Conservation (phyloP, 192 early-diverging fungal genomes). For the Coemansia sp. region DNA sequence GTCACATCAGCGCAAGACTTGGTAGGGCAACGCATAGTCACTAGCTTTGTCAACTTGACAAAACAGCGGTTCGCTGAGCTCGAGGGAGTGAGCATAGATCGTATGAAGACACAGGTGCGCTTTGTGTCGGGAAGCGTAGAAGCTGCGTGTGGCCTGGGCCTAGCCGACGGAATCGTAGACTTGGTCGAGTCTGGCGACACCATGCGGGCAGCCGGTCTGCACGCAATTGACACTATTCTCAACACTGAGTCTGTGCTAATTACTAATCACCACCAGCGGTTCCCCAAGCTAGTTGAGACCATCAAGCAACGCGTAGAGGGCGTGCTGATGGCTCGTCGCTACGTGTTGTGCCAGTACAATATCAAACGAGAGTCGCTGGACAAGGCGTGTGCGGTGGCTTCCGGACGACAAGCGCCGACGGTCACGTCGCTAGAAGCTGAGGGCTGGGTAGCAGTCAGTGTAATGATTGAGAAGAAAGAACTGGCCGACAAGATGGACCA, state of each 20-base stretch:
- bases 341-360: conserved; percentile 92
- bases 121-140: conserved; percentile 95
- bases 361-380: conserved; percentile 67
- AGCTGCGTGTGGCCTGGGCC: conserved; percentile 91
- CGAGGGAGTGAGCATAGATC: conserved; percentile 60
- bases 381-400: conserved; percentile 73
- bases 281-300: conserved; percentile 75
- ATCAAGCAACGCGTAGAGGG: conserved; percentile 86
- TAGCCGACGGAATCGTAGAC: conserved; percentile 94
- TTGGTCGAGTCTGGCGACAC: conserved; percentile 94
- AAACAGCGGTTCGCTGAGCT: conserved; percentile 68
- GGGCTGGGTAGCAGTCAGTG: conserved; percentile 86
- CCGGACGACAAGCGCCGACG: conserved; percentile 92
- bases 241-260: conserved; percentile 88
- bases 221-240: conserved; percentile 81
- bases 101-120: conserved; percentile 69
- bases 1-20: conserved; percentile 62
- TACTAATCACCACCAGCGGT: conserved; percentile 72
- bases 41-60: conserved; percentile 80
- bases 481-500: conserved; percentile 91
- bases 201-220: conserved; percentile 95
- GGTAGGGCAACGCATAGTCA: conserved; percentile 92
- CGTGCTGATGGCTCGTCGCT: conserved; percentile 83
- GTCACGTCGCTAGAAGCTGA: conserved; percentile 81
- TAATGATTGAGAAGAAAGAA: conserved; percentile 82